Evolutionary conservation across 1,284 basidiomycete species (phyloP).

Genomic region (Irpex sp.): DNA sequence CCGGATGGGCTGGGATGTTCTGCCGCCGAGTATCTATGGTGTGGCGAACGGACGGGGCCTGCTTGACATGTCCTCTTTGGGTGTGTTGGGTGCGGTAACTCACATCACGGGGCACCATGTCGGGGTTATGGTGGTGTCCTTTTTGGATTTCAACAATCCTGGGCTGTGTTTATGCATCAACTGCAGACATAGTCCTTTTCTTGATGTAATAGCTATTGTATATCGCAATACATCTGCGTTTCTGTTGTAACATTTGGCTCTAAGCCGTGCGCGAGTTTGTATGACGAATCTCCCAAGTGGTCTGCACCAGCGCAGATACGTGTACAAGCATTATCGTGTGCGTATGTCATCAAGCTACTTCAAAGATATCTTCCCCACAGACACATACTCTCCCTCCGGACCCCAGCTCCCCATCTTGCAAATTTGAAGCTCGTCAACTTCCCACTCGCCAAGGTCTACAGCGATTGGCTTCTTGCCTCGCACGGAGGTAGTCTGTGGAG

Average conservation of each 20-base stretch:
- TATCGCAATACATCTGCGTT: constrained; percentile 7
- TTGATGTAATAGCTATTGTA: constrained; percentile 3
- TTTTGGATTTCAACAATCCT: constrained; percentile 34
- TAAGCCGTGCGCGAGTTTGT: neutral
- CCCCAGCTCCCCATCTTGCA: constrained; percentile 61
- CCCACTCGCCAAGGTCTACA: constrained; percentile 44
- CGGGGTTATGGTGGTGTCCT: constrained; percentile 13
- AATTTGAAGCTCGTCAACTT: constrained; percentile 49
- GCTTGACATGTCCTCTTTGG: constrained; percentile 3
- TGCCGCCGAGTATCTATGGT: neutral
- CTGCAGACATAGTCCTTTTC: constrained; percentile 14
- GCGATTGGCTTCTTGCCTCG: constrained; percentile 18
- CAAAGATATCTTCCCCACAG: constrained; percentile 21
- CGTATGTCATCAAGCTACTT: neutral
- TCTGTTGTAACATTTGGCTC: neutral
- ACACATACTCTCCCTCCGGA: constrained; percentile 51
- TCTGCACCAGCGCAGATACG: too few relatives aligned
- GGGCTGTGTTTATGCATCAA: constrained; percentile 23
- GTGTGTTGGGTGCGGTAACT: constrained; percentile 8
- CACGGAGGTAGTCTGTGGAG: neutral
- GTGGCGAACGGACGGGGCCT: constrained; percentile 10
- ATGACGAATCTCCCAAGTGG: too few relatives aligned
- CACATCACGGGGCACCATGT: constrained; percentile 3
- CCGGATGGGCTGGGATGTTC: constrained; percentile 11
- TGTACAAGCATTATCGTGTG: too few relatives aligned